Base-by-base conservation (phyloP, 1,284 basidiomycete genomes). In the Coriolopsis trogii region DNA sequence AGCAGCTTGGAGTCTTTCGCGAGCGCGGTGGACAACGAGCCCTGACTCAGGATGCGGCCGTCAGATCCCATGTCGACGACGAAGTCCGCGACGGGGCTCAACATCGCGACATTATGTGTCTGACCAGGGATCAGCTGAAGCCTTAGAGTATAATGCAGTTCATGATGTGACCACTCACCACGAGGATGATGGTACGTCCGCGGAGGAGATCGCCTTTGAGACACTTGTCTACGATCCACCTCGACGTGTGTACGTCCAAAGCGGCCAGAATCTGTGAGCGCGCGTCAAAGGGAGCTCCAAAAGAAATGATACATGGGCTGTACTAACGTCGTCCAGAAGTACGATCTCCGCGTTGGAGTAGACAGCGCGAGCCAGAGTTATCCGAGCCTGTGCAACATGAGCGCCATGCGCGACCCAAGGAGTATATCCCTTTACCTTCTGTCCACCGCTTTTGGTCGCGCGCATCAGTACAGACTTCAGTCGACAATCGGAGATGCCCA, bases 151-250 rank as follows among this genome's bases (percentile, higher is more conserved):
- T 4, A 10, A 15, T 9, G 10, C 6, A 12, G 4, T 16, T 2
- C 4, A 25, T 20, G 9, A 18, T 10, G 15, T 9, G 8, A n/a
- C 13, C 8, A 42, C 84, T 56, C 66, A 89, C 87, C 51, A 90
- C 86, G 9, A 93, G 73, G n/a, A 93, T 69, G 33, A 92, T 73
- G 0, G 90, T 93, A 34, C 90, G 77, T 5, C 79, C 84, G 38
- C 75, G 73, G 20, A 93, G 68, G 4, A 93, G 72, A 51, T 87
- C 82, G 3, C 89, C 86, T 39, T 72, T 67, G 68, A 92, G 82
- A 58, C 88, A 86, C 43, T 89, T 79, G 21, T 90, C 82, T 13
- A 91, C 80, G 51, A 92, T 85, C 80, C 81, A 90, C 51, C 81
- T 81, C 0, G 87, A 77, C 0, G 89, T 93, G 56, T 87, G 79